Evolutionary conservation across 1,284 basidiomycete species (phyloP), one percentile per base, ranked within the genome.

Genomic region (Ceratobasidium theobromae): DNA sequence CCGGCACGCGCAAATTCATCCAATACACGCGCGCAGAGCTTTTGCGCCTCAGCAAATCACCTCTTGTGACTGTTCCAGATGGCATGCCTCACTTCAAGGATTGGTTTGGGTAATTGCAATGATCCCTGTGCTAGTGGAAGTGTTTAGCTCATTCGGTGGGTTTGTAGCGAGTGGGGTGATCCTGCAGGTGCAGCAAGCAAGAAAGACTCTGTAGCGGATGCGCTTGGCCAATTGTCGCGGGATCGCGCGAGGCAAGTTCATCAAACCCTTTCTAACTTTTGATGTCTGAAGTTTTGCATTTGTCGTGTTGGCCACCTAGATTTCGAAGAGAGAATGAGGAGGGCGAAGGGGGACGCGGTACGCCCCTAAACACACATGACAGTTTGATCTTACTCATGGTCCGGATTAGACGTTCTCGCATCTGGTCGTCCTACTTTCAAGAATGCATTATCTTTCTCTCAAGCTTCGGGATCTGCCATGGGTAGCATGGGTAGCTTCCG

Each of bases 31-130:
- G 87, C 57, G 73, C 79, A 55, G 84, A 90, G 69, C 77, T 91
- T 53, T 82, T 94, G 62, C 76, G 79, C 67, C 81, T 93, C 33
- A 82, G 83, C 70, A 83, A 83, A 69, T 93, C 91, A n/a, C 86
- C 88, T n/a, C 77, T 94, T 33, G 88, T 94, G 30, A 79, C 81
- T 67, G 78, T 80, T 49, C 92, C 92, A 4, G 74, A 78, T 68
- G 82, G 82, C 70, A 93, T 94, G 91, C 91, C 91, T 54, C 77
- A 84, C 46, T 78, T 94, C 65, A 91, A 87, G 76, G 84, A 88
- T 51, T 94, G 92, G 92, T 94, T 92, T 77, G 92, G 92, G 91
- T 93, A 75, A 69, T 85, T 76, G 70, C 69, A 75, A 68, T 71
- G 72, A 69, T 67, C 51, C 68, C 41, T 69, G 58, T 51, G 33